phyloP scores from a whole-genome alignment of 768 basidiomycete species.

The Trametes punicea region DNA sequence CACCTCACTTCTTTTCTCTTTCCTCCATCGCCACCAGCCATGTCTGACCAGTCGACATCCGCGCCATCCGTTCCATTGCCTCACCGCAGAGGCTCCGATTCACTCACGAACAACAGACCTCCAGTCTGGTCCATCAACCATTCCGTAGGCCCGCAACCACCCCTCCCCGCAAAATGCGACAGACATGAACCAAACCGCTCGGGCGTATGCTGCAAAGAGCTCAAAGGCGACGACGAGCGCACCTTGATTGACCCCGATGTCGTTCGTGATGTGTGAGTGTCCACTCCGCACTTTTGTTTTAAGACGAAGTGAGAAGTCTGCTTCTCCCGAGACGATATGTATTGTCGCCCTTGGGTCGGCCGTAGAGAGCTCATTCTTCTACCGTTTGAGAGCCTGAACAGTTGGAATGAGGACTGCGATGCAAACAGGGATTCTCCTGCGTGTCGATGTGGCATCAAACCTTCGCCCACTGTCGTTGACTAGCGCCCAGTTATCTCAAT shows the following conservation, averaged over 20 bases:
- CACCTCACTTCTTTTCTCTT: neutral
- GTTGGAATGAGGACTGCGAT: neutral
- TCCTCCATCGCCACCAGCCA: constrained; percentile 6
- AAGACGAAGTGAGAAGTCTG: neutral
- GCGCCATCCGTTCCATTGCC: constrained; percentile 24
- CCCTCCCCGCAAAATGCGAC: constrained; percentile 57
- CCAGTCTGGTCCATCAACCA: constrained; percentile 66
- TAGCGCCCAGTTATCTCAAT: neutral
- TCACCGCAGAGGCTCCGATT: constrained; percentile 16
- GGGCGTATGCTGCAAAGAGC: constrained; percentile 86
- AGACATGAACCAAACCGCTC: constrained; percentile 45
- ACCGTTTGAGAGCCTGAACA: too few relatives aligned
- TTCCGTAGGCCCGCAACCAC: constrained; percentile 36
- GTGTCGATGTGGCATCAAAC: neutral
- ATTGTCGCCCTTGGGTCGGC: too few relatives aligned
- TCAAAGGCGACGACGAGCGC: constrained; percentile 75
- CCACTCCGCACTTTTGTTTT: constrained; percentile 7
- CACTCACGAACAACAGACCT: constrained; percentile 33
- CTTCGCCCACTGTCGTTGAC: neutral
- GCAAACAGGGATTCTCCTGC: neutral
- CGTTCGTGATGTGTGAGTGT: constrained; percentile 77
- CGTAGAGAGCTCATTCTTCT: too few relatives aligned
- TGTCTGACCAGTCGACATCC: constrained; percentile 7
- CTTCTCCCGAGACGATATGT: neutral
- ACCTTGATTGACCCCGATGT: constrained; percentile 84